Conservation (phyloP, 768 basidiomycete genomes). For the Dentipellis sp. region DNA sequence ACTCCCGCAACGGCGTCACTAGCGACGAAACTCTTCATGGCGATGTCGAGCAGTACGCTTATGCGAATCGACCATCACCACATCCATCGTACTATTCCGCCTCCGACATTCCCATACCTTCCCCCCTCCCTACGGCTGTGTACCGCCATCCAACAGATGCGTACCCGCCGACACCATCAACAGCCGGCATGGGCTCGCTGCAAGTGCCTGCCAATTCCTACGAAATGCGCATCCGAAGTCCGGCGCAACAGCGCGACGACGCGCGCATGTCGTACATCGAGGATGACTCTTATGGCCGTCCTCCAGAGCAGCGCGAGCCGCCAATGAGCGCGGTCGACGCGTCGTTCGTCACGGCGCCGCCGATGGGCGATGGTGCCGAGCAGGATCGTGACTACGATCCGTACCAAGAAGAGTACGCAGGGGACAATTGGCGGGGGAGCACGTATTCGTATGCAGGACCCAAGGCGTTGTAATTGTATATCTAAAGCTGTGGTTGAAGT, state of each 20-base stretch:
- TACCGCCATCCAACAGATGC: conserved; percentile 16
- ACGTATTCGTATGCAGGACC: conserved; percentile 10
- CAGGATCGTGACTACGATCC: background rate
- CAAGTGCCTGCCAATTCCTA: conserved; percentile 23
- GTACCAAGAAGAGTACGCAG: background rate
- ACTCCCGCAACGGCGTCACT: background rate
- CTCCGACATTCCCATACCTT: conserved; percentile 39
- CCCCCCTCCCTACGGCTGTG: conserved; percentile 40
- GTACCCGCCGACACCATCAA: conserved; percentile 27
- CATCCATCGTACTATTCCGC: conserved; percentile 53
- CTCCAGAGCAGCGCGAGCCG: conserved; percentile 2
- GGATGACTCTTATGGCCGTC: background rate
- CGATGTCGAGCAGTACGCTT: background rate
- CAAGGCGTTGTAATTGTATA: conserved; percentile 2
- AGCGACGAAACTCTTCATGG: background rate
- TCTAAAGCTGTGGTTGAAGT: background rate
- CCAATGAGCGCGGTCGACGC: conserved; percentile 3
- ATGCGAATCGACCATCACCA: conserved; percentile 3
- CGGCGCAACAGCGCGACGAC: conserved; percentile 11
- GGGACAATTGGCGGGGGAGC: conserved; percentile 9
- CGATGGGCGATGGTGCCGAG: conserved; percentile 3
- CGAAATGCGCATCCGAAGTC: conserved; percentile 30
- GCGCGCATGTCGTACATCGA: background rate
- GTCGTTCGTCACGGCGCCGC: conserved; percentile 7
- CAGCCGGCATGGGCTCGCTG: conserved; percentile 32